Evolutionary conservation across 495 filamentous ascomycete genomes (phyloP).

Genomic region (Cryomyces antarcticus): DNA sequence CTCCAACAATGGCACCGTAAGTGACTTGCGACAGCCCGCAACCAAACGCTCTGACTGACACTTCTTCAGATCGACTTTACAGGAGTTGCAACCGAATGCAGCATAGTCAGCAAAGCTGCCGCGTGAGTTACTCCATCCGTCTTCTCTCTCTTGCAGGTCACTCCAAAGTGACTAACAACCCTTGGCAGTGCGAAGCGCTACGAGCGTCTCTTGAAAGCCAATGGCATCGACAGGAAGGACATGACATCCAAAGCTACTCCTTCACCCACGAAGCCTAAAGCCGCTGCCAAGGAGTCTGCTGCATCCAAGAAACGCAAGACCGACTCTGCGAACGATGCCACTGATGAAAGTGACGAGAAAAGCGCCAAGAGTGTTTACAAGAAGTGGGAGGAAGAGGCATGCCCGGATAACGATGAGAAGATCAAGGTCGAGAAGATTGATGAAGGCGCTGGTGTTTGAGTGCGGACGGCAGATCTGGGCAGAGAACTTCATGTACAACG

Average conservation of each 20-base stretch:
- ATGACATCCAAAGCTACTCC: too few species aligned
- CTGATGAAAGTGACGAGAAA: neutral
- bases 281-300: neutral
- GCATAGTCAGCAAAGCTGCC: neutral
- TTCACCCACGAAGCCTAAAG: neutral
- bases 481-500: too few species aligned
- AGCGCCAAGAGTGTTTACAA: neutral
- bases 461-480: too few species aligned
- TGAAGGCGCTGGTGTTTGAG: neutral
- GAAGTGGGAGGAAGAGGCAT: too few species aligned
- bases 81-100: neutral
- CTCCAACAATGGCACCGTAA: conserved; percentile 34
- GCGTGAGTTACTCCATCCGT: neutral
- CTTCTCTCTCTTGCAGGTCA: neutral
- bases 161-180: neutral
- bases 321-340: neutral
- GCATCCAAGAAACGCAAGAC: neutral
- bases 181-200: neutral
- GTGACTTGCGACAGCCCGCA: neutral
- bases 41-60: neutral
- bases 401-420: neutral
- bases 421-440: neutral
- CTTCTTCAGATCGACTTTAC: neutral
- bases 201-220: neutral
- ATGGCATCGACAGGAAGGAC: neutral